Base-by-base conservation (phyloP, 2,329 filamentous ascomycete species). In the Cryphonectria carpinicola region DNA sequence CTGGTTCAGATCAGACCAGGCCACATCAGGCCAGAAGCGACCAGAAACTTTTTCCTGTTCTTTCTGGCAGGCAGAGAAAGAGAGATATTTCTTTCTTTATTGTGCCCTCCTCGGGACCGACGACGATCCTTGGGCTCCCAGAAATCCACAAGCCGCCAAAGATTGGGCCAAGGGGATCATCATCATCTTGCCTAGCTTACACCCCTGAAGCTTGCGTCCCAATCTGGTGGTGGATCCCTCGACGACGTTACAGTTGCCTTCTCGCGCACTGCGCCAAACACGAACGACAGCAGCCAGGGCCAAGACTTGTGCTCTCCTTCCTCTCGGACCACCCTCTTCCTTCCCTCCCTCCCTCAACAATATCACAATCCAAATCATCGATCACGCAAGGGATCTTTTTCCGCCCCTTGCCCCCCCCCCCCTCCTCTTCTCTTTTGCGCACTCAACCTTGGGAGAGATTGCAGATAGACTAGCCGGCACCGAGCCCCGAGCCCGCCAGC, bases 151-250 rank as follows among this genome's bases (percentile, higher is more conserved):
- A n/a, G 17, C 58, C 4, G 58, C 32, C 25, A 35, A 35, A 58
- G 54, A 58, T 58, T 58, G 6, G 32, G 11, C 58, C 58, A 37
- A 39, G 58, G 58, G 35, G 58, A 61, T 39, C 58, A 61, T 35
- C 58, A 19, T 39, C 58, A 61, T 39, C 54, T 58, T 58, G 25
- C 54, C 54, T 32, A 61, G 58, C 32, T 39, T 39, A 61, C 32
- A 61, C 58, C 58, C 58, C 58, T 61, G 58, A 61, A 61, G 58
- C 58, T 61, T 39, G 58, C 58, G 58, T 39, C 32, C 58, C 32
- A 39, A n/a, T 61, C 32, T 61, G 35, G 54, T 39, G 17, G 58
- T 61, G 58, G 58, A 11, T 61, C 35, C 22, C 14, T 32, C 25
- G 25, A 58, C 22, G 19, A 56, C 54, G 28, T 61, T 39, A 14